phyloP scores from a whole-genome alignment of 768 basidiomycete species.

The Wakefieldia striispora region DNA sequence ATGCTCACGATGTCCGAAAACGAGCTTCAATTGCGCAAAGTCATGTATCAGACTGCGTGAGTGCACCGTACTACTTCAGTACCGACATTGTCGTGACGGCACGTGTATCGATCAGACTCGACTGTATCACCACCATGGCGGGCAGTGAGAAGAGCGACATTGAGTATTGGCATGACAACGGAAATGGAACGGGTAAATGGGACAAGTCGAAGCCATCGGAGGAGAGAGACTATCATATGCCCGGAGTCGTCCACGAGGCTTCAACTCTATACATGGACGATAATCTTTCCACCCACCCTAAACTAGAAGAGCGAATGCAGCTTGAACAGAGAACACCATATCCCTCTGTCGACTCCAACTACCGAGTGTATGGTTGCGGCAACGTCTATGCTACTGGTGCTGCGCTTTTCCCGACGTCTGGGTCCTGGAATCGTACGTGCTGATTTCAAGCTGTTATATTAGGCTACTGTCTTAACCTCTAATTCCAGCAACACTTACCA shows the following conservation, averaged over 20 bases:
- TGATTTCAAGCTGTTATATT: background rate
- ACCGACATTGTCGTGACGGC: background rate
- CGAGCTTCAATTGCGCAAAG: slow-evolving; percentile 1
- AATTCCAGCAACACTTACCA: slow-evolving; percentile 9
- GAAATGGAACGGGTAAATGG: background rate
- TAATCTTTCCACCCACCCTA: background rate
- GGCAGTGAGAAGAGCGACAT: background rate
- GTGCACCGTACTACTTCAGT: background rate
- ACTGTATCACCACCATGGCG: slow-evolving; percentile 1
- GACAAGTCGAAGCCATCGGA: background rate
- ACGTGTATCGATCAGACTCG: background rate
- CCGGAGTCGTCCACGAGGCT: slow-evolving; percentile 3
- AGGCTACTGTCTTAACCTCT: background rate
- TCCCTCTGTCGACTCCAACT: slow-evolving; percentile 13
- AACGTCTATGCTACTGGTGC: slow-evolving; percentile 21
- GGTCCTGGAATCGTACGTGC: slow-evolving; percentile 18
- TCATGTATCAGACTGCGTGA: slow-evolving; percentile 11
- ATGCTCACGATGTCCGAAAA: slow-evolving; percentile 9
- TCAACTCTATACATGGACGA: slow-evolving; percentile 12
- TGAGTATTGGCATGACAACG: slow-evolving; percentile 6
- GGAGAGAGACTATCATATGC: background rate
- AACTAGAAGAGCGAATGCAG: background rate
- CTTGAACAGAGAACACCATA: background rate
- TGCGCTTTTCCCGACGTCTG: slow-evolving; percentile 16
- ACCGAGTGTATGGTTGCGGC: slow-evolving; percentile 9